These are phyloP conservation scores for Umbelopsis sp. DNA, from an alignment of 192 early-diverging fungal species.

Conservation along the genomic window DNA sequence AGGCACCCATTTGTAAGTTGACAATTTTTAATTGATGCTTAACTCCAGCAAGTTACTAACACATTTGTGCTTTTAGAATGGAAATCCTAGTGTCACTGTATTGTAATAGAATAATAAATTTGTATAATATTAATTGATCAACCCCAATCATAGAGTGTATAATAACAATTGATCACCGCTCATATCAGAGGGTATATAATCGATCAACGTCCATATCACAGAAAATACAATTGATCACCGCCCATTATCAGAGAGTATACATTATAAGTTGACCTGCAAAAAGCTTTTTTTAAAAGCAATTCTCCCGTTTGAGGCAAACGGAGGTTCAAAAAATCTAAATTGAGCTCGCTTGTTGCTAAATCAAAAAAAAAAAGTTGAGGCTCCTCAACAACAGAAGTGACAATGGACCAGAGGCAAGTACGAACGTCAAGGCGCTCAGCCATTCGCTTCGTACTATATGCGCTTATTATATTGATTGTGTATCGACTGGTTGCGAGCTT, in stretches of 20 bases:
- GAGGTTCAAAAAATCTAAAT: background rate
- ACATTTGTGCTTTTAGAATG: conserved; percentile 30
- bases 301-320: too few species aligned
- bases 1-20: conserved; percentile 58
- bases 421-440: conserved; percentile 16
- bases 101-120: conserved; percentile 21
- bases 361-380: background rate
- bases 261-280: too few species aligned
- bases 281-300: too few species aligned
- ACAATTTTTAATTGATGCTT: background rate
- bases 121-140: background rate
- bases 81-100: conserved; percentile 37
- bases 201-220: too few species aligned
- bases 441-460: background rate
- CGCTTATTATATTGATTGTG: background rate
- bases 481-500: conserved; percentile 3
- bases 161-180: too few species aligned
- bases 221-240: too few species aligned
- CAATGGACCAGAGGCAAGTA: conserved; percentile 11
- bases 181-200: too few species aligned
- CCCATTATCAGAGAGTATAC: too few species aligned
- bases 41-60: background rate
- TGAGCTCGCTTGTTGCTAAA: background rate
- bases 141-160: too few species aligned
- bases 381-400: too few species aligned